Base-by-base conservation (phyloP, 139 green algal species). In the Volvox reticuliferus region DNA sequence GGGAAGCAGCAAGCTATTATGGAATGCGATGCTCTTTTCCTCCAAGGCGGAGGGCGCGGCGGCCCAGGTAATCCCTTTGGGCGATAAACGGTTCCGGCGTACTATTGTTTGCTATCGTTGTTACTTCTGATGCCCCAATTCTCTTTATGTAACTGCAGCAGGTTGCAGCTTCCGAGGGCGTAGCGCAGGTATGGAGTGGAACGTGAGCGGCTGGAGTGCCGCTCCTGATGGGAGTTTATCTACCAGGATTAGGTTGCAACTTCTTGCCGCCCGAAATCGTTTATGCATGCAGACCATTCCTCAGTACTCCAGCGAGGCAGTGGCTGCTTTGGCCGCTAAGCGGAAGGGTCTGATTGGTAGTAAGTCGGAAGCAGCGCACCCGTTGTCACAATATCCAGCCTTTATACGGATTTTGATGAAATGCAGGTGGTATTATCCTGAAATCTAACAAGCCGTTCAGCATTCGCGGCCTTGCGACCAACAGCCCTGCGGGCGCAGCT, bases 301-400 rank as follows among this genome's bases (percentile, higher is more conserved):
- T 18, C 91, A 93, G 75, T 92, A 82, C 77, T 91, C 81, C 33
- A 75, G 75, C 18, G 88, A 88, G 61, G 67, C 86, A 0, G 91
- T 83, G n/a, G 88, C 88, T 44, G 91, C 91, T 1, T 63, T 94
- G 88, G 91, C 91, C 35, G 88, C 81, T 67, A 94, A 94, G 91
- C 87, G 87, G 17, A 91, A 91, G 88, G 82, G 65, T 19, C 78
- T 92, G 88, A 88, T 94, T 88, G 68, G 37, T 33, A 90, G 88
- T 91, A 83, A 87, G 90, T 82, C 65, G 65, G 9, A 73, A 73
- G 24, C 24, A 30, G 65, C 21, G 16, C 21, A 12, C 65, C 2
- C 12, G 12, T 28, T 73, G 65, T 73, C 21, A 28, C 65, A 73
- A 73, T 2, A 55, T 73, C 65, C 65, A 28, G 65, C 21, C 71